Evolutionary conservation across 2,329 filamentous ascomycete genomes (phyloP).

Genomic region (Diaporthe vaccinii): DNA sequence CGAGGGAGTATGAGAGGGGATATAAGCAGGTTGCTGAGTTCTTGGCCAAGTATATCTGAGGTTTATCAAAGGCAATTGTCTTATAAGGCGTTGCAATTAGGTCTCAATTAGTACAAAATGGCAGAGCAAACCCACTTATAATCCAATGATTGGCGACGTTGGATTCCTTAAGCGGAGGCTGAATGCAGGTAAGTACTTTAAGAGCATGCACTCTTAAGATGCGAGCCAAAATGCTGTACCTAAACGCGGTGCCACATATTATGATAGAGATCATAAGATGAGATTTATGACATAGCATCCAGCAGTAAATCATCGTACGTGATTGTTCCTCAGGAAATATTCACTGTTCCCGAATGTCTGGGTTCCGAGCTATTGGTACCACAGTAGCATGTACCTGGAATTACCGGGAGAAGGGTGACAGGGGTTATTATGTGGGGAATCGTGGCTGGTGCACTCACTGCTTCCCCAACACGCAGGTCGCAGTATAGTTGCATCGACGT

Average conservation of each 20-base stretch:
- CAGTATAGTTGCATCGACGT: not conserved
- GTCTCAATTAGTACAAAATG: not conserved
- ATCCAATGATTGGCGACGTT: too few species aligned
- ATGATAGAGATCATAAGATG: not conserved
- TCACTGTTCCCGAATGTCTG: not conserved
- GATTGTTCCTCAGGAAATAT: not conserved
- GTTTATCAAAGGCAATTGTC: not conserved
- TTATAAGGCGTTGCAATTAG: not conserved
- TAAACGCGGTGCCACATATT: not conserved
- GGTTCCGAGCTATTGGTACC: too few species aligned
- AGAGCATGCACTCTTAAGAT: not conserved
- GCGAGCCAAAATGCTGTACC: not conserved
- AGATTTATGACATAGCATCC: too few species aligned
- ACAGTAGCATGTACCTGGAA: not conserved
- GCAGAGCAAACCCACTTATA: not conserved
- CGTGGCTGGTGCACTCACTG: conserved; percentile 39
- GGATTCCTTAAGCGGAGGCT: not conserved
- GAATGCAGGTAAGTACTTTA: not conserved
- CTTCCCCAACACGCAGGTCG: conserved; percentile 16
- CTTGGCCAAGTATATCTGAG: conserved; percentile 54
- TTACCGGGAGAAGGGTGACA: not conserved
- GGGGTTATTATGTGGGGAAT: conserved; percentile 23
- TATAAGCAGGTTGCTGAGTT: conserved; percentile 60
- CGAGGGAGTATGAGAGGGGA: conserved; percentile 63
- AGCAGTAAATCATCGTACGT: not conserved